phyloP scores from a whole-genome alignment of 768 basidiomycete species.

The Russula griseocarnosa region DNA sequence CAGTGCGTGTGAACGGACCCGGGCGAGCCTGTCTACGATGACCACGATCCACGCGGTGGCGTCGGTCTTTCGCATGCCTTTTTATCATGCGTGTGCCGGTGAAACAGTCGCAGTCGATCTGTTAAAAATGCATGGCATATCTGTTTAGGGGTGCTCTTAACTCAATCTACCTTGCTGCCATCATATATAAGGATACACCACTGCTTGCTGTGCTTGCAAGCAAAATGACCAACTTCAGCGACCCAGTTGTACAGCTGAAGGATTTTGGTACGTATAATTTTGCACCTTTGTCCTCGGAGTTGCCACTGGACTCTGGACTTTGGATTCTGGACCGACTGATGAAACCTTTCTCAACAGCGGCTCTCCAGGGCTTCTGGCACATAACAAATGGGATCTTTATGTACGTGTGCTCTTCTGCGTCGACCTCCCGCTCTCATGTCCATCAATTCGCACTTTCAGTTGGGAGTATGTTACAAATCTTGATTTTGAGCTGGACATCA shows the following conservation, averaged over 20 bases:
- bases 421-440: not conserved
- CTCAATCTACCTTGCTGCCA: not conserved
- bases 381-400: not conserved
- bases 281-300: not conserved
- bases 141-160: not conserved
- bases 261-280: not conserved
- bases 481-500: not conserved
- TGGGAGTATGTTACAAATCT: conserved; percentile 1
- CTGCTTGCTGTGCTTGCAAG: not conserved
- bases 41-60: no score
- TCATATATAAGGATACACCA: no score
- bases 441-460: not conserved
- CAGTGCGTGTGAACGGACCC: no score
- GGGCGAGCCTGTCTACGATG: no score
- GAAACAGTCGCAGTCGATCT: not conserved
- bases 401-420: not conserved
- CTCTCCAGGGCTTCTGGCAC: not conserved
- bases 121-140: not conserved
- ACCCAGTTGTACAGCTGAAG: not conserved
- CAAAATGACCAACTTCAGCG: not conserved
- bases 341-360: not conserved
- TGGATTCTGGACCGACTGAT: not conserved
- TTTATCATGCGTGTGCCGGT: not conserved
- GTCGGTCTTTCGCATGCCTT: not conserved
- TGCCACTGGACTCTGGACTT: not conserved